Evolutionary conservation across 2,329 filamentous ascomycete genomes (phyloP).

Genomic region (Raffaelea deltoideospora): DNA sequence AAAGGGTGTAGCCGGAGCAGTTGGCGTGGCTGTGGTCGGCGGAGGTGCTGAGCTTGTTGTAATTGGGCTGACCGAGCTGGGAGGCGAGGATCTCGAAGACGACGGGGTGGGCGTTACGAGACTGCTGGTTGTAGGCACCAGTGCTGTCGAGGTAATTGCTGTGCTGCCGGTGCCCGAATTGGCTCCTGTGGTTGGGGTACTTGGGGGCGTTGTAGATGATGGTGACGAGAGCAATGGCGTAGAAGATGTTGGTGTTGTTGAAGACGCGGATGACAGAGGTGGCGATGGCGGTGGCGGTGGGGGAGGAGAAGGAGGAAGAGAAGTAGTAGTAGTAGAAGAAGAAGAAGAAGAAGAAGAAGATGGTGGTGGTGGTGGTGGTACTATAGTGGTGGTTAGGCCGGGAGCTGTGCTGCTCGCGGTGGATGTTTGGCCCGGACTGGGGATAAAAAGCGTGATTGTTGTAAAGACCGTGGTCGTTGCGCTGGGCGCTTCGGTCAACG

Average conservation of each 20-base stretch:
- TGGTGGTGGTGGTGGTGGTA: not conserved
- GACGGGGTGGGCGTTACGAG: too few species aligned
- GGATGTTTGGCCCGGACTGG: conserved; percentile 2
- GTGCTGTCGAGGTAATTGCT: too few species aligned
- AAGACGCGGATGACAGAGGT: too few species aligned
- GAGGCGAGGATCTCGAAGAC: too few species aligned
- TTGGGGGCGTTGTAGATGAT: too few species aligned
- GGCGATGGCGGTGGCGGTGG: too few species aligned
- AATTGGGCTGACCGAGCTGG: not conserved
- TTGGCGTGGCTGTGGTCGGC: not conserved
- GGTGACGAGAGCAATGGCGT: too few species aligned
- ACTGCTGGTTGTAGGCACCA: too few species aligned
- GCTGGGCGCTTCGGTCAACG: conserved; percentile 9
- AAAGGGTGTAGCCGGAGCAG: conserved; percentile 1
- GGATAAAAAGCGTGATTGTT: conserved; percentile 9
- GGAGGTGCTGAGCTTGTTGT: conserved; percentile 1
- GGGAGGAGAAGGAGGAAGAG: not conserved
- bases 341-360: not conserved
- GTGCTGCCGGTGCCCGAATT: too few species aligned
- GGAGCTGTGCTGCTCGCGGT: not conserved
- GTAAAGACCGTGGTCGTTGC: conserved; percentile 11
- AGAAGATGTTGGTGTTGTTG: too few species aligned
- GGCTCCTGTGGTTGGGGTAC: too few species aligned
- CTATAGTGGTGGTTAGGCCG: not conserved
- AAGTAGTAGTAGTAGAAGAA: not conserved